These are phyloP conservation scores for Hypomyces perniciosus DNA, from an alignment of 2,329 filamentous ascomycete genomes.

Conservation along the genomic window DNA sequence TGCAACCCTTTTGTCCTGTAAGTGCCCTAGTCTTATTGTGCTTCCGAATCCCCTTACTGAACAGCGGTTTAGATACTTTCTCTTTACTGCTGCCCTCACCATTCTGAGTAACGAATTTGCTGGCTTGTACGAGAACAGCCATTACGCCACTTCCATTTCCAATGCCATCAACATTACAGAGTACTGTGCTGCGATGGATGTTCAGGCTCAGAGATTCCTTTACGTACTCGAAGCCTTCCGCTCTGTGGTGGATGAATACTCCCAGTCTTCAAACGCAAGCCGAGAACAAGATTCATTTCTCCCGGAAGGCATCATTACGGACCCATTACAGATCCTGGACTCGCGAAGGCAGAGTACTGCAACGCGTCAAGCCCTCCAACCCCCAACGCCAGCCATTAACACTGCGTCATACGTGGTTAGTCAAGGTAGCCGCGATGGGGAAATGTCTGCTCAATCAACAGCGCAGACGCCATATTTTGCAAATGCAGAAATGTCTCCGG, in stretches of 20 bases:
- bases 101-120: slow-evolving; percentile 53
- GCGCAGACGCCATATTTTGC: no score
- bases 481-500: no score
- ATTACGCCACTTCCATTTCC: slow-evolving; percentile 33
- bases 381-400: no score
- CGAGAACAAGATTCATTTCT: not conserved
- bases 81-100: slow-evolving; percentile 50
- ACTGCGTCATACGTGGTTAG: no score
- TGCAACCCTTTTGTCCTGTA: slow-evolving; percentile 53
- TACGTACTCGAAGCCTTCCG: slow-evolving; percentile 46
- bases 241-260: slow-evolving; percentile 12
- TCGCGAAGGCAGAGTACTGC: slow-evolving; percentile 1
- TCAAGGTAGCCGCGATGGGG: no score
- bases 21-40: slow-evolving; percentile 21
- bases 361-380: not conserved
- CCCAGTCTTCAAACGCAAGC: not conserved
- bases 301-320: slow-evolving; percentile 1
- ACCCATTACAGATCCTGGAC: slow-evolving; percentile 7
- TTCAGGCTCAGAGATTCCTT: slow-evolving; percentile 42
- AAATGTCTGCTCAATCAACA: not conserved
- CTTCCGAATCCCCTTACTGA: not conserved
- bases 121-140: slow-evolving; percentile 39
- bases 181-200: slow-evolving; percentile 43
- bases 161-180: slow-evolving; percentile 43
- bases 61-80: slow-evolving; percentile 38